Evolutionary conservation across 2,329 filamentous ascomycete genomes (phyloP).

Genomic region (Zymoseptoria ardabiliae): DNA sequence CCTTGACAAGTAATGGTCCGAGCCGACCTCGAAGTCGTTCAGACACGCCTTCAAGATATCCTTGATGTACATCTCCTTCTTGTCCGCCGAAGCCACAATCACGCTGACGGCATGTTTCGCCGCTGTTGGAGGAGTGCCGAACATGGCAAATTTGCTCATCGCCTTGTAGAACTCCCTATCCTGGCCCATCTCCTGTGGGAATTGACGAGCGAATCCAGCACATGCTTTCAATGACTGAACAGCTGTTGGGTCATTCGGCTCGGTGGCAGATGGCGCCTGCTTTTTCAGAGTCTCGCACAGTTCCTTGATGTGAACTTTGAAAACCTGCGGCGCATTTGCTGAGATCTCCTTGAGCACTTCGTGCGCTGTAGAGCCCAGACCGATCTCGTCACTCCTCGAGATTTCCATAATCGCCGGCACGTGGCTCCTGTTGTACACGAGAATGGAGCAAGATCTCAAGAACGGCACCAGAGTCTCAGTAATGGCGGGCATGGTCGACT

Average conservation of each 20-base stretch:
- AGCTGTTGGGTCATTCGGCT: slow-evolving; percentile 62
- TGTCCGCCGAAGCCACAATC: slow-evolving; percentile 67
- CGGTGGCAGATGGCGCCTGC: slow-evolving; percentile 64
- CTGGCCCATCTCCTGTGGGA: slow-evolving; percentile 72
- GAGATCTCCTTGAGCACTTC: slow-evolving; percentile 91
- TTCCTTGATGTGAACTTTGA: slow-evolving; percentile 87
- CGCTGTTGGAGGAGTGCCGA: slow-evolving; percentile 70
- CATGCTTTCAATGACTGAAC: slow-evolving; percentile 92
- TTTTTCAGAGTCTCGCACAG: slow-evolving; percentile 80
- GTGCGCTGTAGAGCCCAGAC: slow-evolving; percentile 70
- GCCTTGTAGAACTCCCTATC: slow-evolving; percentile 76
- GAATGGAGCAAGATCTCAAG: slow-evolving; percentile 71
- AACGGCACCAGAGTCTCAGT: slow-evolving; percentile 76
- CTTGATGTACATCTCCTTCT: slow-evolving; percentile 76
- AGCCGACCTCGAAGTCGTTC: slow-evolving; percentile 65
- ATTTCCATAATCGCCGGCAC: slow-evolving; percentile 83
- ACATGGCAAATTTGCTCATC: slow-evolving; percentile 73
- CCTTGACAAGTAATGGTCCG: slow-evolving; percentile 65
- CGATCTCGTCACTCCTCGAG: slow-evolving; percentile 74
- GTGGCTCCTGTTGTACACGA: slow-evolving; percentile 92
- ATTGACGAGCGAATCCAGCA: slow-evolving; percentile 80
- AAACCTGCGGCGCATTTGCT: slow-evolving; percentile 76
- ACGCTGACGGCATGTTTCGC: slow-evolving; percentile 94
- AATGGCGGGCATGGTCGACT: slow-evolving; percentile 53
- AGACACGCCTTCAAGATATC: slow-evolving; percentile 72